Evolutionary conservation across 2,329 filamentous ascomycete species (phyloP), one percentile per base, ranked within the genome.

Genomic region (Colletotrichum graminicola): DNA sequence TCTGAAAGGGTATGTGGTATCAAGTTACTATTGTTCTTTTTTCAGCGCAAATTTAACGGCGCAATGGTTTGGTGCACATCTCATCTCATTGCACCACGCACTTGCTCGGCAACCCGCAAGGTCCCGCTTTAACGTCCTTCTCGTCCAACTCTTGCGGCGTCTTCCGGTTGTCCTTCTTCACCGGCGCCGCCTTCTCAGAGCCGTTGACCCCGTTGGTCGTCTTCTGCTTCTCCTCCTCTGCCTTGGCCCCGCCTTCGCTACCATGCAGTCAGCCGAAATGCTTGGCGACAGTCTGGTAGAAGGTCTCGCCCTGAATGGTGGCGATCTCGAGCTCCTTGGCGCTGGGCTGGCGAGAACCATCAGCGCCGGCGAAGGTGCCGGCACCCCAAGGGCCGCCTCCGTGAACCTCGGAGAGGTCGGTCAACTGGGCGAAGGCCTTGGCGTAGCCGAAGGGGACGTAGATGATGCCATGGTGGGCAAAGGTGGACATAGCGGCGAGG

Each of bases 361-460:
- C 94, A 72, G 80, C 86, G 73, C 80, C 90, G 74, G 95, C 87
- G 77, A 97, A 97, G 75, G 95, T 97, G 79, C 96, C 96, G 43
- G 95, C 95, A 78, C 95, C 96, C 96, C 96, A 99, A 49, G 96
- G 88, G 73, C 88, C 90, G 73, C 96, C 96, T 78, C 96, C 96
- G 80, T 93, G 93, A 74, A 96, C 87, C 86, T 98, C 94, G 39
- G 79, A 80, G 45, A 97, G 82, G 83, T 95, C 91, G 75, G 91
- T 80, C 75, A 97, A 83, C 74, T 90, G 83, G 72, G 80, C 80
- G 80, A 97, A 98, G 61, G 90, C 84, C 77, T 91, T 93, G 84
- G 93, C 92, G 87, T 97, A 98, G 67, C 96, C 96, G 66, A 98
- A 88, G 60, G 96, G 96, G n/a, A 98, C 94, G 82, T 92, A 98